Conservation (phyloP, 73 alveolate species). For the Loxodes magnus region DNA sequence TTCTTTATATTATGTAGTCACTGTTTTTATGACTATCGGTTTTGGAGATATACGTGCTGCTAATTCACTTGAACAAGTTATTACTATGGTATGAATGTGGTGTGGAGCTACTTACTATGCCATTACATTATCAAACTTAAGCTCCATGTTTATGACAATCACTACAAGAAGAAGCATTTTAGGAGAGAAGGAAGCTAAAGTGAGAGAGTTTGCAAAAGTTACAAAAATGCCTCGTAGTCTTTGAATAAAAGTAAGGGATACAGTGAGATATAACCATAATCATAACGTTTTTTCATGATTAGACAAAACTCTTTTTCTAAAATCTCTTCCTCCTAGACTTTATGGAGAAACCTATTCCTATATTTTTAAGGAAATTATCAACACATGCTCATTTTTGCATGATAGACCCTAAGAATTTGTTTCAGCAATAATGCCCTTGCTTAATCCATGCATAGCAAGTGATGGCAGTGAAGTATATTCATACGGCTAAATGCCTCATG, state of each 20-base stretch:
- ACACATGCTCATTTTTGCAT: conserved; percentile 20
- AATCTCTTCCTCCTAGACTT: conserved; percentile 31
- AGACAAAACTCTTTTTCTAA: conserved; percentile 22
- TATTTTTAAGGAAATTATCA: conserved; percentile 25
- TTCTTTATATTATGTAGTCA: conserved; percentile 60
- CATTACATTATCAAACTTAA: conserved; percentile 42
- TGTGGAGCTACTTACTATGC: conserved; percentile 45
- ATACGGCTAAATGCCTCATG: conserved; percentile 24
- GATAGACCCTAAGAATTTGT: conserved; percentile 32
- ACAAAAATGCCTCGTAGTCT: conserved; percentile 15
- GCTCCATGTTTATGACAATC: conserved; percentile 37
- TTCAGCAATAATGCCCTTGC: conserved; percentile 25
- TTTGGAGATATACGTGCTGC: conserved; percentile 75
- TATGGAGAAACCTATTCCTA: conserved; percentile 24
- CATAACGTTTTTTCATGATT: conserved; percentile 19
- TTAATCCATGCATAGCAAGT: conserved; percentile 22
- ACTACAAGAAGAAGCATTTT: conserved; percentile 26
- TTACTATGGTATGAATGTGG: conserved; percentile 33
- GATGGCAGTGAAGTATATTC: conserved; percentile 22
- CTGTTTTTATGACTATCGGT: conserved; percentile 66
- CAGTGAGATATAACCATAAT: conserved; percentile 20
- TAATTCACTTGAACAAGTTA: conserved; percentile 54
- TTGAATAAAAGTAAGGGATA: conserved; percentile 16
- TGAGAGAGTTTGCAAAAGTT: conserved; percentile 34
- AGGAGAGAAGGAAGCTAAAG: conserved; percentile 23